Evolutionary conservation across 495 filamentous ascomycete species (phyloP).

Genomic region (Penicillium diatomitis): DNA sequence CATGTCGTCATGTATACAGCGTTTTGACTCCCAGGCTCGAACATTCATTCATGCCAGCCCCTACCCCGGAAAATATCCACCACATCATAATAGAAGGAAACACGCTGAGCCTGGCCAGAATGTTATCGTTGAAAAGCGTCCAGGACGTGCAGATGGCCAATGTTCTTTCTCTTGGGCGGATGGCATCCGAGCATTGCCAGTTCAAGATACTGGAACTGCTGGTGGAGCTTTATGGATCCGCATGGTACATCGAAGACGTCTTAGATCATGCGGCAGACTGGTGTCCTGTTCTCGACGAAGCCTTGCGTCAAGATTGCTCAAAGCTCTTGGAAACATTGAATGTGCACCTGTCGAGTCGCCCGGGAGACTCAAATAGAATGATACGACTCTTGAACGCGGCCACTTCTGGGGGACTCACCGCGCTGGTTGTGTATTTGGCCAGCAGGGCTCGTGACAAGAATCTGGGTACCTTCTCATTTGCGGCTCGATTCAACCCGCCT

Average conservation of each 20-base stretch:
- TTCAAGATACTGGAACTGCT: background rate
- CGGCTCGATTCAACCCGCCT: too few species aligned
- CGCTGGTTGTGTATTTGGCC: too few species aligned
- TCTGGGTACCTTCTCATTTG: too few species aligned
- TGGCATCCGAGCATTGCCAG: background rate
- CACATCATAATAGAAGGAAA: background rate
- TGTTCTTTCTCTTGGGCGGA: background rate
- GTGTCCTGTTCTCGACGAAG: background rate
- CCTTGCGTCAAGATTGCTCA: background rate
- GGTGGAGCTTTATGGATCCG: background rate
- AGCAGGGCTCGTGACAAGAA: too few species aligned
- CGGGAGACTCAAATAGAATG: too few species aligned
- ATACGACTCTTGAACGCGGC: too few species aligned
- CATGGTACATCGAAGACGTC: background rate
- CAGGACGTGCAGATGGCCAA: background rate
- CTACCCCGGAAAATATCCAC: background rate
- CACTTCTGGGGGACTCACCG: too few species aligned
- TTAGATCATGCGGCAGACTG: background rate
- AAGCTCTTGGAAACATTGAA: background rate
- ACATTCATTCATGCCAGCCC: background rate
- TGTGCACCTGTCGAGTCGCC: too few species aligned
- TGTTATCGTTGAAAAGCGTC: background rate
- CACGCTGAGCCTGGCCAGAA: background rate
- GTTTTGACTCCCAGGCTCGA: background rate
- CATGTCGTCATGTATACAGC: background rate